A percentile compares a stretch with the other conserved stretches of the same genome.
phyloP scores from a whole-genome alignment of 148 eudicot species.

The Camellia granthamiana region DNA sequence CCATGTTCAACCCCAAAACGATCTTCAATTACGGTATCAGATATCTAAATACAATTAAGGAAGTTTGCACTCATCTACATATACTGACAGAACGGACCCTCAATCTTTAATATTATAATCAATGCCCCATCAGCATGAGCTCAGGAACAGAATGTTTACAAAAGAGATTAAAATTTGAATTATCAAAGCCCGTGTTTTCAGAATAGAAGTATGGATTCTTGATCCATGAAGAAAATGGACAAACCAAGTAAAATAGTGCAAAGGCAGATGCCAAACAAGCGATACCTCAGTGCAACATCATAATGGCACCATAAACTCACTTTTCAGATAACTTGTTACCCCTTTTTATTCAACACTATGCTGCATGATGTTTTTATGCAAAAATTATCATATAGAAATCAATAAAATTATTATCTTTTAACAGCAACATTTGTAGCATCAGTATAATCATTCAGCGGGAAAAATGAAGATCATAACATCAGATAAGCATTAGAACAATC shows the following conservation, averaged over 20 bases:
- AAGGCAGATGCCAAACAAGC: background rate
- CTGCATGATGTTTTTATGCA: background rate
- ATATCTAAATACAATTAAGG: conserved; percentile 61
- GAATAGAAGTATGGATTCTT: background rate
- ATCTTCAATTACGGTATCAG: conserved; percentile 98
- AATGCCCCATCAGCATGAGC: background rate
- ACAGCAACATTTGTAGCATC: no score
- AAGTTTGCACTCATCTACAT: conserved; percentile 16
- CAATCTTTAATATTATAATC: background rate
- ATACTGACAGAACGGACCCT: background rate
- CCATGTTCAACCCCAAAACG: conserved; percentile 94
- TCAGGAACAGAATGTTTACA: background rate
- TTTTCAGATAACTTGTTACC: background rate
- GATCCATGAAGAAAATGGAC: background rate
- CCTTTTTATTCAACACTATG: background rate
- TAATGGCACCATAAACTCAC: background rate
- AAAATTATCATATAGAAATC: background rate
- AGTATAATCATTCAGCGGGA: no score
- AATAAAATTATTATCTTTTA: background rate
- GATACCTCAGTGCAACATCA: conserved; percentile 6
- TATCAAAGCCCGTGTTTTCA: background rate
- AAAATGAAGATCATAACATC: no score
- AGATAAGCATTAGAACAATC: no score
- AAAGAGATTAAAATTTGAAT: background rate
- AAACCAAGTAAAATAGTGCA: background rate